Percentiles rank a stretch among this genome's conserved stretches.
Conservation (phyloP, 1,284 basidiomycete species). For the Trichosporon faecale region DNA sequence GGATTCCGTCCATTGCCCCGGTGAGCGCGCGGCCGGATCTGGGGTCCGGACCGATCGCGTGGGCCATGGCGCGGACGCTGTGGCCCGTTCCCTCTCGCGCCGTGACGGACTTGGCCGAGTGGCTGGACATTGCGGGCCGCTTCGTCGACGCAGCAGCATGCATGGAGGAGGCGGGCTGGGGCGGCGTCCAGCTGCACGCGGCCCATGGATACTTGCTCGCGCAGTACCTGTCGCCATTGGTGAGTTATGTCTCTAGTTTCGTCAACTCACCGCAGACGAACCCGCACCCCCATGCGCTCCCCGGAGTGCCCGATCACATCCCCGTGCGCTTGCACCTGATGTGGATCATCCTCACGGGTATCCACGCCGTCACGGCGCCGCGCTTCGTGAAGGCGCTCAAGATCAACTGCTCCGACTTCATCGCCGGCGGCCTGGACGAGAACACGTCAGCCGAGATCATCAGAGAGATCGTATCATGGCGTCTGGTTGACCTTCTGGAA, state of each 20-base stretch:
- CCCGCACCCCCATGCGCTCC: conserved; percentile 59
- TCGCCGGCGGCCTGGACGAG: conserved; percentile 54
- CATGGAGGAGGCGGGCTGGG: conserved; percentile 72
- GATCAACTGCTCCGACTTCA: conserved; percentile 81
- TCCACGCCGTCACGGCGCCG: conserved; percentile 60
- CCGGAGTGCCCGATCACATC: conserved; percentile 52
- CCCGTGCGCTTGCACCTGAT: conserved; percentile 60
- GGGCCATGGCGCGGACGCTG: conserved; percentile 56
- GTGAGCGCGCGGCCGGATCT: conserved; percentile 60
- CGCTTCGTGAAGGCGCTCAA: conserved; percentile 80
- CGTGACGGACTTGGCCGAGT: conserved; percentile 59
- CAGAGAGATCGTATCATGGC: conserved; percentile 54
- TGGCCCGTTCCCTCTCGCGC: conserved; percentile 64
- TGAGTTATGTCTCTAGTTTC: conserved; percentile 41
- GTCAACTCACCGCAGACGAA: conserved; percentile 61
- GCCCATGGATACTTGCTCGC: conserved; percentile 86
- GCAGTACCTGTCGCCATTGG: conserved; percentile 77
- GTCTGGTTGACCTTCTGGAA: conserved; percentile 52
- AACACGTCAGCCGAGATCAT: conserved; percentile 37
- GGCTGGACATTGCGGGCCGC: conserved; percentile 57
- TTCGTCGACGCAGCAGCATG: conserved; percentile 71
- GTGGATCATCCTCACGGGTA: conserved; percentile 61
- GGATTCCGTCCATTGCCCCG: conserved; percentile 64
- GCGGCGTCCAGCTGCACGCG: conserved; percentile 83
- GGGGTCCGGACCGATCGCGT: conserved; percentile 49